Base-by-base conservation (phyloP, 1,284 basidiomycete genomes). In the Tilletia caries region DNA sequence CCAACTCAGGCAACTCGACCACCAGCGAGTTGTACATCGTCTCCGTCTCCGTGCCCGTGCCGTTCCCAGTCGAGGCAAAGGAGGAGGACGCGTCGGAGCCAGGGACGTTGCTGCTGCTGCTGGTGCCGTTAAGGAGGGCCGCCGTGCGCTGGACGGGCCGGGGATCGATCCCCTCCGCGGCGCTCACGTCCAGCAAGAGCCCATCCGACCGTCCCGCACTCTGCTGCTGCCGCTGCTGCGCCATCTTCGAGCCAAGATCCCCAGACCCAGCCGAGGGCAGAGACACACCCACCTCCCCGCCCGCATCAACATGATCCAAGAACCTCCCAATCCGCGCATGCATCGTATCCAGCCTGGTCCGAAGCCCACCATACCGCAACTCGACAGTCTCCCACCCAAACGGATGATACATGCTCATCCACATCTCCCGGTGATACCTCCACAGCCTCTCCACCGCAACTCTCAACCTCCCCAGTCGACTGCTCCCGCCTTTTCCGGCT, bases 301-400 rank as follows among this genome's bases (percentile, higher is more conserved):
- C 65, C 1, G 71, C 71, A 5, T 37, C 60, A 3, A 76, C 37
- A 23, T 76, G 69, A 3, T 76, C 68, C 4, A 79, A 58, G 44
- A 77, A 77, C 0, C 68, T 68, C 0, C 64, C 70, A 1, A 79
- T 70, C 0, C 78, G 64, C 1, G 67, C 64, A 48, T 83, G 75
- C 71, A 84, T 78, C 50, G 83, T 84, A 25, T 84, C 82, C 33
- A 84, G 69, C 2, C 84, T 73, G 0, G 79, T 68, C 15, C 73
- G 68, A 44, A 84, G 68, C 0, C 83, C 84, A 18, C 84, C 84
- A 52, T 84, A 84, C 1, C 84, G 71, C 46, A 84, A 66, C 25
- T 84, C 84, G 32, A 84, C 70, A 18, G 79, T 77, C 70, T 84
- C 83, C 77, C 80, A 84, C 0, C 82, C 83, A 65, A 82, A 83